Evolutionary conservation across 2,329 filamentous ascomycete species (phyloP).

Genomic region (Cercospora beticola): DNA sequence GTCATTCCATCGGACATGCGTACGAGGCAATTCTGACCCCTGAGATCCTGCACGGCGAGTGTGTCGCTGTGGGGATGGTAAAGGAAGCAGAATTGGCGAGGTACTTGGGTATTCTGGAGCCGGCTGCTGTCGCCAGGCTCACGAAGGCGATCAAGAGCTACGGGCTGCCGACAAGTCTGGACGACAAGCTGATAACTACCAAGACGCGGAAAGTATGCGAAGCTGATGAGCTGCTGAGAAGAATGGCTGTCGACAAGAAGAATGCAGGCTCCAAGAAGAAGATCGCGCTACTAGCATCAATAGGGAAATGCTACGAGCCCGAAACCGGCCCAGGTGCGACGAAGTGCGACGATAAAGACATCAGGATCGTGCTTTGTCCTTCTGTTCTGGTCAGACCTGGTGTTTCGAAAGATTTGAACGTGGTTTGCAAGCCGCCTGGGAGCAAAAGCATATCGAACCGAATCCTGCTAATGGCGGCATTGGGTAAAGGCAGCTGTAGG

Average conservation of each 20-base stretch:
- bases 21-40: constrained; percentile 94
- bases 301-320: constrained; percentile 83
- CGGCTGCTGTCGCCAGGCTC: constrained; percentile 83
- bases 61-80: constrained; percentile 96
- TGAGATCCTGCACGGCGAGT: constrained; percentile 92
- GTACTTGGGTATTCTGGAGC: constrained; percentile 79
- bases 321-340: constrained; percentile 61
- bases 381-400: constrained; percentile 73
- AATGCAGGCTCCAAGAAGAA: constrained; percentile 95
- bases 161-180: constrained; percentile 78
- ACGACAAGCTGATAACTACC: constrained; percentile 78
- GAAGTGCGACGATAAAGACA: constrained; percentile 80
- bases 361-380: constrained; percentile 78
- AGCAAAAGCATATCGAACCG: constrained; percentile 98
- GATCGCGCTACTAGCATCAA: constrained; percentile 85
- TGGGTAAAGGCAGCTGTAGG: constrained; percentile 80
- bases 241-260: constrained; percentile 99
- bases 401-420: constrained; percentile 62
- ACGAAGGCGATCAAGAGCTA: constrained; percentile 95
- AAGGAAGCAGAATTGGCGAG: constrained; percentile 94
- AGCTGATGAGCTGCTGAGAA: constrained; percentile 78
- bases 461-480: constrained; percentile 86
- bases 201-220: constrained; percentile 85
- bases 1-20: constrained; percentile 95
- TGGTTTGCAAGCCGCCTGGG: constrained; percentile 83